Conservation (phyloP, 768 basidiomycete genomes). For the Chalciporus chontae region DNA sequence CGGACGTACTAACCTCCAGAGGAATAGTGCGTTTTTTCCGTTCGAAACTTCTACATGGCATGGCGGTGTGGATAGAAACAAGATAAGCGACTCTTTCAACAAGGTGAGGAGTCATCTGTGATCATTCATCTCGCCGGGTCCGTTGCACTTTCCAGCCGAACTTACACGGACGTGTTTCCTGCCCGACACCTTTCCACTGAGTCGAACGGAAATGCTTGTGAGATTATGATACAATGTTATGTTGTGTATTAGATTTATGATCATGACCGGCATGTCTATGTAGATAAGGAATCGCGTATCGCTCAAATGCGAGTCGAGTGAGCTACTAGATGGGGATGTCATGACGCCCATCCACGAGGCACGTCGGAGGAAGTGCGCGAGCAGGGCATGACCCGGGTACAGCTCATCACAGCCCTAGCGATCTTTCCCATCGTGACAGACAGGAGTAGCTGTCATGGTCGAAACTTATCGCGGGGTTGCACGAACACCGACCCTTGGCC, state of each 20-base stretch:
- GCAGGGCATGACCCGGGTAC: no score
- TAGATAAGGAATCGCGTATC: neutral
- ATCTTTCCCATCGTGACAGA: slow-evolving; percentile 21
- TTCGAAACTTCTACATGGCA: no score
- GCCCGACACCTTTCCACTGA: neutral
- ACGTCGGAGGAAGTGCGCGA: neutral
- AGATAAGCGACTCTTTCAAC: no score
- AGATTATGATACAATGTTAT: neutral
- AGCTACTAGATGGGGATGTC: neutral
- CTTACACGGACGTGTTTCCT: no score
- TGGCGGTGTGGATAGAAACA: no score
- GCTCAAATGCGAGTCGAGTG: neutral
- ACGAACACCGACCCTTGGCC: slow-evolving; percentile 23
- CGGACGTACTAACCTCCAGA: neutral
- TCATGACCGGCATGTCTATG: neutral
- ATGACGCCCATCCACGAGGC: neutral
- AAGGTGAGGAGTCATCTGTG: no score
- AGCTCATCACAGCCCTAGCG: neutral
- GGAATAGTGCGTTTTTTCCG: no score
- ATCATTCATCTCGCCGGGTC: no score
- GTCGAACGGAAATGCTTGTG: neutral
- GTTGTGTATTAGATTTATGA: neutral
- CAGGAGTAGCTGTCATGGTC: slow-evolving; percentile 30
- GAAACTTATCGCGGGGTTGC: slow-evolving; percentile 19
- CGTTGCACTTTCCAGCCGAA: no score